Evolutionary conservation across 2,329 filamentous ascomycete genomes (phyloP), one percentile per base, ranked within the genome.

Genomic region (Verticillium zaregamsianum): DNA sequence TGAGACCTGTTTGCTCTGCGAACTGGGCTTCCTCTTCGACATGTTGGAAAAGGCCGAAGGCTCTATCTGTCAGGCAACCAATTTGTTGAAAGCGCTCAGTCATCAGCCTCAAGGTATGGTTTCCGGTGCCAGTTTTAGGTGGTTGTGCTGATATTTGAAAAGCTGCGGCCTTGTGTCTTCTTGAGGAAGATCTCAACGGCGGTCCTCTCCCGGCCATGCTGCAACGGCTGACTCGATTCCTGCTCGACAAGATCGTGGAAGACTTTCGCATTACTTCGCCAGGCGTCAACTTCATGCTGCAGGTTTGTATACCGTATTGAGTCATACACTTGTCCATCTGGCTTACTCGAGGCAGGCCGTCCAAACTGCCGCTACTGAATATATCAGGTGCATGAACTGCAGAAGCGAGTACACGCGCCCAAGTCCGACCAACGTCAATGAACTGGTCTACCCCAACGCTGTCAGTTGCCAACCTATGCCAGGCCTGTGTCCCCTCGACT

Each of bases 1-100:
- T 67, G 93, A 96, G 61, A 84, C 87, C 35, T 99, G 95, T 74
- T 80, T 99, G 52, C 79, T 99, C 1, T 99, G 95, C 75, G 95
- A 99, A 75, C 82, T 99, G 66, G 95, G 95, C 1, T 99, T 95
- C 72, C 80, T 99, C 11, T 96, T 97, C 68, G 96, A 99, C 72
- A 99, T 99, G 95, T 83, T 99, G 28, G 91, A 98, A 69, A 99
- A 98, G 73, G 95, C 95, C 2, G 90, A 90, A 65, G 94, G 93
- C 0, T 90, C 93, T 61, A 96, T 96, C 63, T 99, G 95, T 68
- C 95, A 99, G 72, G 95, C 95, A 15, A 97, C 94, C 0, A 99
- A 99, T 71, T 85, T 99, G 65, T 80, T 98, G 35, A 96, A 95
- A 74, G 91, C 93, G 0, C 88, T 99, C 62, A 93, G 91, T 72